phyloP scores from a whole-genome alignment of 1,139 yeast genomes.

The Pichia sp. region DNA sequence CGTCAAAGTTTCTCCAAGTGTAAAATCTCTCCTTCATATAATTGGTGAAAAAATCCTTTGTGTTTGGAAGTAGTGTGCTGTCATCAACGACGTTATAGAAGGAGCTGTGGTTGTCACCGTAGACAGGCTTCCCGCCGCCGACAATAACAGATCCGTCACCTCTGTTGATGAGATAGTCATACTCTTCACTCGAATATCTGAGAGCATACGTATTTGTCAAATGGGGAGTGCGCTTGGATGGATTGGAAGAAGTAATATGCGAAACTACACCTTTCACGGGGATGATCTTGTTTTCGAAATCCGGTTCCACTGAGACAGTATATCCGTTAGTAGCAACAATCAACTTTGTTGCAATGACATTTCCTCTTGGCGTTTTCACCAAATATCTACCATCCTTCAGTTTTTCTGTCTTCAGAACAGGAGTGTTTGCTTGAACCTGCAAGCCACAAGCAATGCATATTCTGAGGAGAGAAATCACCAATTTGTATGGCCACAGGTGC shows the following conservation, averaged over 20 bases:
- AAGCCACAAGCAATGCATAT: conserved; percentile 33
- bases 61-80: conserved; percentile 21
- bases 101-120: conserved; percentile 17
- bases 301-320: conserved; percentile 33
- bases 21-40: conserved; percentile 27
- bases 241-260: conserved; percentile 21
- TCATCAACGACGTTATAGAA: conserved; percentile 30
- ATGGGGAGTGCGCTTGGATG: conserved; percentile 24
- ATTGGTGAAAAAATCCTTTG: conserved; percentile 22
- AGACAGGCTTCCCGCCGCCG: conserved; percentile 28
- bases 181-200: conserved; percentile 21
- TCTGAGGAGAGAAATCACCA: conserved; percentile 34
- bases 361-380: conserved; percentile 34
- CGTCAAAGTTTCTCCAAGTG: conserved; percentile 26
- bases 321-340: conserved; percentile 41
- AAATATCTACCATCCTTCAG: conserved; percentile 24
- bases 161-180: conserved; percentile 31
- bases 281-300: conserved; percentile 22
- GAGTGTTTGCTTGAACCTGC: conserved; percentile 40
- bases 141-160: conserved; percentile 31
- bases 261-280: conserved; percentile 28
- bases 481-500: conserved; percentile 40
- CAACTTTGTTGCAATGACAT: conserved; percentile 32
- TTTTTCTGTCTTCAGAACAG: conserved; percentile 12
- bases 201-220: conserved; percentile 28